Evolutionary conservation across 352 stramenopile genomes (phyloP).

Genomic region (Sclerospora graminicola): DNA sequence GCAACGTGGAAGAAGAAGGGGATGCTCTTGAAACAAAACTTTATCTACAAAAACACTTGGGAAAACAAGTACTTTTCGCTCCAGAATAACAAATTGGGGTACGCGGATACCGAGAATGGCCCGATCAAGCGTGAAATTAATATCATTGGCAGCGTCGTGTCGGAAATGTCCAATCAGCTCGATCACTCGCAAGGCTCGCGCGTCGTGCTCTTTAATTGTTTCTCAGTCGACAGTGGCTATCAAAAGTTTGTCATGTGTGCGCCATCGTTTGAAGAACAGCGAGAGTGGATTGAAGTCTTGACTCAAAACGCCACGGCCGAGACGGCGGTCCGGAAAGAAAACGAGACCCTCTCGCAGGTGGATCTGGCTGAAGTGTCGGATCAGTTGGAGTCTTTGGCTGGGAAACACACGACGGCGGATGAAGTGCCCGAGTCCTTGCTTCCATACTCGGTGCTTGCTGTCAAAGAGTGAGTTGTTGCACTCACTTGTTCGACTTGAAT

Average conservation of each 20-base stretch:
- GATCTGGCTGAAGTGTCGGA: conserved; percentile 64
- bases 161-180: conserved; percentile 80
- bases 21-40: conserved; percentile 76
- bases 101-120: conserved; percentile 67
- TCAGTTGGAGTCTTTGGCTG: conserved; percentile 71
- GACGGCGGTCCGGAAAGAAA: conserved; percentile 64
- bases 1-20: conserved; percentile 88
- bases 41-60: conserved; percentile 88
- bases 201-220: conserved; percentile 82
- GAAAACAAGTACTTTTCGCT: conserved; percentile 81
- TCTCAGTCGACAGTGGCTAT: conserved; percentile 76
- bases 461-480: conserved; percentile 73
- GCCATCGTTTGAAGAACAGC: conserved; percentile 79
- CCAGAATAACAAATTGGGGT: conserved; percentile 83
- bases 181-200: conserved; percentile 80
- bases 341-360: conserved; percentile 59
- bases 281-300: conserved; percentile 83
- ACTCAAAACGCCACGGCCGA: conserved; percentile 77
- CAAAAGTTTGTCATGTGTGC: conserved; percentile 76
- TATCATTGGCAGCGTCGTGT: conserved; percentile 67
- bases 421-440: conserved; percentile 56
- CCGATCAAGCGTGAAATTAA: conserved; percentile 85
- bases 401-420: conserved; percentile 60
- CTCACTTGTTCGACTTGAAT: no score
- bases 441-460: conserved; percentile 70